These are phyloP conservation scores for Nothomitra cinnamomea DNA, from an alignment of 2,329 filamentous ascomycete species.

Conservation along the genomic window DNA sequence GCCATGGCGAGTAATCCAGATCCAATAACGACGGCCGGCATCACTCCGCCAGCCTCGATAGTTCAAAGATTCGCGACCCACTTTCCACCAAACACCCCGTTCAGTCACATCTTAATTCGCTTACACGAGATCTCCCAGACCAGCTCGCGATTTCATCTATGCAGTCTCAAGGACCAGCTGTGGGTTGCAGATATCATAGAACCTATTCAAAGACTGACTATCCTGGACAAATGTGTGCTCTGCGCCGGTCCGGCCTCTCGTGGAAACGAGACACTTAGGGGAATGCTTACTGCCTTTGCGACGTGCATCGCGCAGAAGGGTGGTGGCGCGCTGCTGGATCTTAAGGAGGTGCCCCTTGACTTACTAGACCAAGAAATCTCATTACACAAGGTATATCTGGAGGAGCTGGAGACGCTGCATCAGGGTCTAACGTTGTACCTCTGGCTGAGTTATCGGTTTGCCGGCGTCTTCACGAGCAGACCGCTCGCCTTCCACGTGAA, in stretches of 20 bases:
- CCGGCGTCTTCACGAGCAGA: constrained; percentile 61
- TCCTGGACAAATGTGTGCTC: constrained; percentile 60
- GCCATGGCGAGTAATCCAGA: constrained; percentile 48
- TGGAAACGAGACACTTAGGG: constrained; percentile 29
- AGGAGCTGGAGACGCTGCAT: constrained; percentile 59
- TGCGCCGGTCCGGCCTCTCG: constrained; percentile 50
- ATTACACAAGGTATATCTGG: constrained; percentile 39
- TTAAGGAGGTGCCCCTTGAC: constrained; percentile 54
- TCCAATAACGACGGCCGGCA: constrained; percentile 51
- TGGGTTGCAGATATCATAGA: constrained; percentile 61
- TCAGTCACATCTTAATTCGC: constrained; percentile 65
- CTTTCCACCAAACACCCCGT: constrained; percentile 64
- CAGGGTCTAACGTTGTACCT: constrained; percentile 70
- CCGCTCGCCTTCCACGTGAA: constrained; percentile 67
- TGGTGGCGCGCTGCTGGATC: constrained; percentile 52
- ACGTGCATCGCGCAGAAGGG: constrained; percentile 49
- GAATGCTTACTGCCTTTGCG: constrained; percentile 47
- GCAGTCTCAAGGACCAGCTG: constrained; percentile 43
- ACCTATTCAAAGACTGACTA: constrained; percentile 44
- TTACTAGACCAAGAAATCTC: constrained; percentile 42
- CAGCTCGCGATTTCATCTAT: constrained; percentile 53
- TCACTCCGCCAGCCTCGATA: constrained; percentile 53
- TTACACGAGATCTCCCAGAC: constrained; percentile 52
- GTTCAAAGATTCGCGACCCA: constrained; percentile 64
- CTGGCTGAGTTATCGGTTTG: constrained; percentile 84